Conservation (phyloP, 2,329 filamentous ascomycete genomes). For the Shiraia bambusicola region DNA sequence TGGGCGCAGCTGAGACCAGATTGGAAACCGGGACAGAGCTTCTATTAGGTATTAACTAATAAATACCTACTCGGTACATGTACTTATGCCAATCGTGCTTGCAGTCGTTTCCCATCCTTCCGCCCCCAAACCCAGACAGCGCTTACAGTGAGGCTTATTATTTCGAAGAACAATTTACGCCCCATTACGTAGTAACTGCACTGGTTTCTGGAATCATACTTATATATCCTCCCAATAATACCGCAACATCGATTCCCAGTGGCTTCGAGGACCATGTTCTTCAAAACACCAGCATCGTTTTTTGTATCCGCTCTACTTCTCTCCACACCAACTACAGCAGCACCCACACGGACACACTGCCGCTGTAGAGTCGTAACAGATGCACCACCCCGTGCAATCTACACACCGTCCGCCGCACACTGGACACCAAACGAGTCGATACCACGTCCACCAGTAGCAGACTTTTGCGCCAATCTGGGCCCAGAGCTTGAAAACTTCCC, state of each 20-base stretch:
- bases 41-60: too few species aligned
- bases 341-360: conserved; percentile 31
- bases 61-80: conserved; percentile 5
- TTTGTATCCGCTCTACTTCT: conserved; percentile 13
- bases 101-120: too few species aligned
- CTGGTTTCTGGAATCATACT: too few species aligned
- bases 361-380: conserved; percentile 29
- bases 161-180: too few species aligned
- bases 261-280: conserved; percentile 18
- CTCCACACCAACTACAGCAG: conserved; percentile 19
- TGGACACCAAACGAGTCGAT: conserved; percentile 22
- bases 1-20: conserved; percentile 9
- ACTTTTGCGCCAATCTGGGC: conserved; percentile 27
- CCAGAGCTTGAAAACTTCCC: conserved; percentile 30
- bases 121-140: not conserved
- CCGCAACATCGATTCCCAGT: not conserved
- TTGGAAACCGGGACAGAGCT: conserved; percentile 2
- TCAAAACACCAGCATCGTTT: conserved; percentile 11
- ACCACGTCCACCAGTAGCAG: conserved; percentile 12
- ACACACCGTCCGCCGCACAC: conserved; percentile 23
- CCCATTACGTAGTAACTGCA: too few species aligned
- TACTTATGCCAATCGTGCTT: not conserved
- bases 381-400: conserved; percentile 8
- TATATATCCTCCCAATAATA: not conserved
- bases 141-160: not conserved